Evolutionary conservation across 192 early-diverging fungal genomes (phyloP).

Genomic region (Helicostylum pulchrum): DNA sequence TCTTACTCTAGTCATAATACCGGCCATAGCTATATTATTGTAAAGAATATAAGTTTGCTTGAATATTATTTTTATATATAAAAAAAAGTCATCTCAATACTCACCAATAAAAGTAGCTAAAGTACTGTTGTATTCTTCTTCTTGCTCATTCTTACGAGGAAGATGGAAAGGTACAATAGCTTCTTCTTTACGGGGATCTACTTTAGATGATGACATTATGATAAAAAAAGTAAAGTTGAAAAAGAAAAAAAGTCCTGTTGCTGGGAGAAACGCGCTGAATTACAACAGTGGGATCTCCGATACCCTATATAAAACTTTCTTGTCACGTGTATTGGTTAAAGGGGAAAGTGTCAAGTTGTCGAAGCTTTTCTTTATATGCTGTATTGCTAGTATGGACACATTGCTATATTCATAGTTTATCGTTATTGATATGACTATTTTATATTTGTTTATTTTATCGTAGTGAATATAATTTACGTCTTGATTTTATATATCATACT

Average conservation of each 20-base stretch:
- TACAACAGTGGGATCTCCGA: too few relatives aligned
- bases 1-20: slow-evolving; percentile 38
- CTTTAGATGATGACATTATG: slow-evolving; percentile 28
- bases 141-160: slow-evolving; percentile 24
- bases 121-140: slow-evolving; percentile 23
- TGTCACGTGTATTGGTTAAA: too few relatives aligned
- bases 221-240: neutral
- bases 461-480: too few relatives aligned
- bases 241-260: neutral
- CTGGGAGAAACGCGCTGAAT: too few relatives aligned
- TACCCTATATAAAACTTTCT: too few relatives aligned
- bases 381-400: too few relatives aligned
- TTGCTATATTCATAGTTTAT: too few relatives aligned
- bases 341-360: too few relatives aligned
- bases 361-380: too few relatives aligned
- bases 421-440: too few relatives aligned
- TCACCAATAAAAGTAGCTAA: slow-evolving; percentile 33
- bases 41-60: slow-evolving; percentile 1
- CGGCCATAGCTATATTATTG: slow-evolving; percentile 25
- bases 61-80: neutral
- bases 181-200: slow-evolving; percentile 31
- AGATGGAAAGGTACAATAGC: slow-evolving; percentile 34
- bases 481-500: too few relatives aligned
- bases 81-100: neutral
- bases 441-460: too few relatives aligned